Base-by-base conservation (phyloP, 31 red algal species). In the Endocladia muricata region DNA sequence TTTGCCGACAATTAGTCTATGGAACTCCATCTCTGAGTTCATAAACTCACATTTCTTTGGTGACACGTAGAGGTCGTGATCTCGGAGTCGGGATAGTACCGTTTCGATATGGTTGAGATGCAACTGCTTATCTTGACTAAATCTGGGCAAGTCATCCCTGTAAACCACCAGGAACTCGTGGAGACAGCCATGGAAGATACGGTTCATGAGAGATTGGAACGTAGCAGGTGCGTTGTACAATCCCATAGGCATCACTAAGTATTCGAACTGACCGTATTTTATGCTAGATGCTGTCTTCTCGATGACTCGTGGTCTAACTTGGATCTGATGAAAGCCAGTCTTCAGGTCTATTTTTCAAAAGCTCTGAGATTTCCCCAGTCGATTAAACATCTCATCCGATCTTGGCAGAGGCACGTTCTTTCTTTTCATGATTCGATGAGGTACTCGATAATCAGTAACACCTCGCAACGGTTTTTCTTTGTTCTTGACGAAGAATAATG, bases 171-270 rank as follows among this genome's bases (percentile, higher is more conserved):
- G 11, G 0, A 62, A 62, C 11, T 23, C 23, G 58, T 62, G n/a
- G 11, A 62, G 19, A 28, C 58, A 62, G 58, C 28, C 58, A 25
- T 62, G 28, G 28, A 62, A 0, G 19, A 62, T 62, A 0, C 58
- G 15, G 23, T 62, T 62, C 0, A 62, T 62, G 9, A 62, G 22
- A 0, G 58, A 21, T 25, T 62, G 58, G 58, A 0, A 0, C 9
- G 0, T 62, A 23, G 58, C 58, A 23, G 58, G 58, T 0, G 58
- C 58, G 0, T 62, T 62, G 23, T 25, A 62, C 23, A 62, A 62
- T 9, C 0, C 58, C 58, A 62, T 62, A 25, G 58, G 58, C 58
- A 62, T 62, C 9, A 62, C 58, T 23, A 62, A 25, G 58, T 23
- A 62, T 25, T 62, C 58, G 22, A 62, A 62, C 11, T 62, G 58